Conservation (phyloP, 1,284 basidiomycete genomes). For the Leccinum solheimii region DNA sequence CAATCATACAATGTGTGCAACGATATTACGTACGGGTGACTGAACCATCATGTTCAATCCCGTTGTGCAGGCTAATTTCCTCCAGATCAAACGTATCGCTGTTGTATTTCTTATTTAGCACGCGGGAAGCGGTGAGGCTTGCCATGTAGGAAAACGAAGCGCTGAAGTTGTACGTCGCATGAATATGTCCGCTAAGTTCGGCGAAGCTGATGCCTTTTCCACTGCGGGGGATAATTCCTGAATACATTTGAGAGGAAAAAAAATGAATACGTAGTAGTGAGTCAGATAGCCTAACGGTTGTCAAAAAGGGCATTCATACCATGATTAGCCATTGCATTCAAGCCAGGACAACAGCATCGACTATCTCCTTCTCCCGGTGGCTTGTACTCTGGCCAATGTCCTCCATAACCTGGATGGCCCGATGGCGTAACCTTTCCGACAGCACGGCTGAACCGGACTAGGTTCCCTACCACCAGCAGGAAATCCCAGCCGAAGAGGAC, state of each 20-base stretch:
- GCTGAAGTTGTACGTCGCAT: conserved; percentile 61
- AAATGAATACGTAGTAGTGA: too few relatives aligned
- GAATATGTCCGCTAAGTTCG: conserved; percentile 42
- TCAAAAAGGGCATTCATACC: conserved; percentile 41
- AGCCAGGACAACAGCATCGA: conserved; percentile 63
- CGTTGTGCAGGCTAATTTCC: conserved; percentile 68
- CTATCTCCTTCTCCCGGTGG: conserved; percentile 61
- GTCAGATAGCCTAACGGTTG: background rate
- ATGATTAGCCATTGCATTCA: conserved; percentile 75
- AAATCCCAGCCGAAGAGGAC: conserved; percentile 51
- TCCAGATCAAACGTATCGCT: conserved; percentile 61
- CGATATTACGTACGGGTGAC: conserved; percentile 44
- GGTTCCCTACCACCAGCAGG: conserved; percentile 54
- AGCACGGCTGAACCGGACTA: conserved; percentile 49
- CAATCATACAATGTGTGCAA: background rate
- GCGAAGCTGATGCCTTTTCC: conserved; percentile 66
- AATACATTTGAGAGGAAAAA: background rate
- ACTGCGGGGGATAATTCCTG: conserved; percentile 66
- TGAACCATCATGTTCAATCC: conserved; percentile 34
- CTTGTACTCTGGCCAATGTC: conserved; percentile 68
- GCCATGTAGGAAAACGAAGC: conserved; percentile 65
- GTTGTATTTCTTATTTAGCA: conserved; percentile 55
- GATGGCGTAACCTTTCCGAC: conserved; percentile 53
- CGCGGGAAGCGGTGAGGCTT: conserved; percentile 53
- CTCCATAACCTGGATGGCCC: conserved; percentile 56